phyloP scores from a whole-genome alignment of 768 basidiomycete species.

The Boletus rufocinnamomeus region DNA sequence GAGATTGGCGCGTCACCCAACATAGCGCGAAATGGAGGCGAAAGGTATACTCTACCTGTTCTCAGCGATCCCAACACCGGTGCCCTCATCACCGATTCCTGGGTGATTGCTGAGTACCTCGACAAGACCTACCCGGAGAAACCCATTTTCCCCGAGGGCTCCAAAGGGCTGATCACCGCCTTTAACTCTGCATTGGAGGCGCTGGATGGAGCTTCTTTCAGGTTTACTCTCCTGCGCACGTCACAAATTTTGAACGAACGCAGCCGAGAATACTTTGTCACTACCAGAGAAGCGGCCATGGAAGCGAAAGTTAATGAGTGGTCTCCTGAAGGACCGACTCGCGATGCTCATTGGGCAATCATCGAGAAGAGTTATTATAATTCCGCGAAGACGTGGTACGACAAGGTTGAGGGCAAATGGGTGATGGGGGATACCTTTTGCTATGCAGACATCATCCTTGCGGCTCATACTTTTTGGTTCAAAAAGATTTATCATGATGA shows the following conservation, averaged over 20 bases:
- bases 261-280: slow-evolving; percentile 42
- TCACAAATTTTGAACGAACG: slow-evolving; percentile 33
- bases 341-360: slow-evolving; percentile 32
- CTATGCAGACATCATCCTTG: slow-evolving; percentile 36
- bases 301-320: slow-evolving; percentile 43
- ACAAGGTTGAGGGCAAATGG: slow-evolving; percentile 28
- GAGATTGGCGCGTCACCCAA: slow-evolving; percentile 29
- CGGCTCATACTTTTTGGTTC: slow-evolving; percentile 12
- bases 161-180: slow-evolving; percentile 26
- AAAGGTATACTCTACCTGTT: slow-evolving; percentile 36
- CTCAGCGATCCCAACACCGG: slow-evolving; percentile 36
- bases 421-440: slow-evolving; percentile 33
- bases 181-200: slow-evolving; percentile 13
- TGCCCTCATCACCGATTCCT: slow-evolving; percentile 33
- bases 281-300: slow-evolving; percentile 34
- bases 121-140: slow-evolving; percentile 38
- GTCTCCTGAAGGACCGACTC: slow-evolving; percentile 36
- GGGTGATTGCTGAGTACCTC: slow-evolving; percentile 38
- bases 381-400: slow-evolving; percentile 24
- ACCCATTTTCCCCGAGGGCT: slow-evolving; percentile 27
- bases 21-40: slow-evolving; percentile 20
- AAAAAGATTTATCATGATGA: slow-evolving; percentile 24
- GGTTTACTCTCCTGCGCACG: slow-evolving; percentile 24
- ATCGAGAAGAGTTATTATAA: slow-evolving; percentile 17
- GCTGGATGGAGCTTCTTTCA: slow-evolving; percentile 2